Base-by-base conservation (phyloP, 495 filamentous ascomycete genomes). In the Hypoxylon perforatum region DNA sequence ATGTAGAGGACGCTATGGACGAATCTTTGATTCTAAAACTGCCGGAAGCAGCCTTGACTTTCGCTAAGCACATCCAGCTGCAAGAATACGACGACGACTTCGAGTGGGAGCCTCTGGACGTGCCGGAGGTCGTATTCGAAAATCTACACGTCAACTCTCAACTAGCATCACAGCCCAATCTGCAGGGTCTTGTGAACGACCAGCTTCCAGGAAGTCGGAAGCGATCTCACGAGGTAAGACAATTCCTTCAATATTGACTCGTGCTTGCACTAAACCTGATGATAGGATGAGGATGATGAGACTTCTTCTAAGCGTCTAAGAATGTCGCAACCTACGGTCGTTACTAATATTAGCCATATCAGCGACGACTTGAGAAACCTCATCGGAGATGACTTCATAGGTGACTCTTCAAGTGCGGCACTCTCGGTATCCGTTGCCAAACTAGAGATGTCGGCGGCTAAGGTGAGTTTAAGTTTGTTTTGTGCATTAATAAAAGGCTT, bases 51-150 rank as follows among this genome's bases (percentile, higher is more conserved):
- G 81, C 80, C 8, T 61, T 72, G 25, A 53, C 65, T 3, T 82
- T 84, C 57, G 70, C 75, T 8, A 68, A 66, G 12, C 75, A 69
- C 36, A 45, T 82, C 30, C 70, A 68, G 25, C 7, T 7, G 30
- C 65, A 69, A 19, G 74, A 73, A 0, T 69, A 73, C 4, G 38
- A 66, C 3, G 72, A 70, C 25, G 75, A 70, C 2, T 63, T 80
- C 18, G 52, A 72, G 4, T 81, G 75, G 75, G 72, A 73, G 0
- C 71, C 77, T 1, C 70, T 72, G 3, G 39, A 61, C 6, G 52
- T 84, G 0, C 79, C 80, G 0, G 68, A 73, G 0, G 60, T 74
- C 0, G 63, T 82, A 4, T 75, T 82, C 17, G 76, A 80, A 15
- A 55, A 78, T 14, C 72, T 77, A 50, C 53, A 65, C 2, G 59